These are phyloP conservation scores for Ogataea trehalophila DNA, from an alignment of 805 yeast genomes.

Conservation along the genomic window DNA sequence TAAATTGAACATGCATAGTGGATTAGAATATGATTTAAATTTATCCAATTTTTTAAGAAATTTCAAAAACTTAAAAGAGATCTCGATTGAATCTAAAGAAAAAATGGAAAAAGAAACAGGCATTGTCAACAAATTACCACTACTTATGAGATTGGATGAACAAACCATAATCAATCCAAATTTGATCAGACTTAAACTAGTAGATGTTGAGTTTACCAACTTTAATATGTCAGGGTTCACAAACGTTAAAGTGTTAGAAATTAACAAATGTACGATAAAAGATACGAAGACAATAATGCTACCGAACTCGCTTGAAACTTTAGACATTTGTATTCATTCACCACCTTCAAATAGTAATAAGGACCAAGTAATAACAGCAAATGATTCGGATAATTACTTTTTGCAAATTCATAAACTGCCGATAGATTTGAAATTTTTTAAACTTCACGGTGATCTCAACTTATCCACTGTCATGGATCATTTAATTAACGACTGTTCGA, in stretches of 20 bases:
- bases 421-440: not conserved
- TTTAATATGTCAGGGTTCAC: not conserved
- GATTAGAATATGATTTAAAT: not conserved
- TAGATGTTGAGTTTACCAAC: not conserved
- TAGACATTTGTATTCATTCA: not conserved
- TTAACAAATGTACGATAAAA: not conserved
- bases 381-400: not conserved
- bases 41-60: not conserved
- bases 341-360: not conserved
- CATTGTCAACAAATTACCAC: not conserved
- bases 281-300: not conserved
- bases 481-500: not conserved
- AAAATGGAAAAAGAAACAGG: not conserved
- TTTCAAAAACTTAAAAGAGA: slow-evolving; percentile 1
- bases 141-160: not conserved
- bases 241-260: not conserved
- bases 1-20: not conserved
- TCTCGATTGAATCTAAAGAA: not conserved
- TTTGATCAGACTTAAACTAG: not conserved
- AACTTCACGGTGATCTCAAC: not conserved
- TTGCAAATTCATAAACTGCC: not conserved
- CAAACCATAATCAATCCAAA: not conserved
- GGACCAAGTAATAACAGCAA: not conserved
- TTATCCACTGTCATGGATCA: not conserved
- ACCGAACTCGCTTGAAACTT: not conserved